These are phyloP conservation scores for Pochonia chlamydosporia DNA, from an alignment of 2,329 filamentous ascomycete species.

Conservation along the genomic window DNA sequence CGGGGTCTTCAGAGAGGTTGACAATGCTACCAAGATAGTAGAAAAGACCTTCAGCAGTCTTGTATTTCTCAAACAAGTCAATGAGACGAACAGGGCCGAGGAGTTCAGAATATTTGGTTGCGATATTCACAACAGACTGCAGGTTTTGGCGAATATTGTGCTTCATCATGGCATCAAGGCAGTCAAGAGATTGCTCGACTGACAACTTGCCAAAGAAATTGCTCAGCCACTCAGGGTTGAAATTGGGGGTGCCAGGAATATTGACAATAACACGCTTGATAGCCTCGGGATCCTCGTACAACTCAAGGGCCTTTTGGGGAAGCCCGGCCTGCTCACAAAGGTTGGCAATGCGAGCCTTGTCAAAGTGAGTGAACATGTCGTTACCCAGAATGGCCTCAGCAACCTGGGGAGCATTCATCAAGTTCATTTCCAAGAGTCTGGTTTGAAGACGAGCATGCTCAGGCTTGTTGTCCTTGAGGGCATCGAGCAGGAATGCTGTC, in stretches of 20 bases:
- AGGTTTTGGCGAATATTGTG: conserved; percentile 95
- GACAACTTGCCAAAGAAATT: conserved; percentile 92
- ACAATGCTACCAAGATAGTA: conserved; percentile 98
- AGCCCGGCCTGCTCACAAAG: conserved; percentile 93
- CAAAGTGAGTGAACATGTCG: conserved; percentile 97
- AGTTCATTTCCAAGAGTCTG: conserved; percentile 93
- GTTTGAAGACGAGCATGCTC: conserved; percentile 94
- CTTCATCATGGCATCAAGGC: conserved; percentile 93
- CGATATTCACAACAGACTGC: conserved; percentile 88
- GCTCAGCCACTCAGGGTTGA: conserved; percentile 86
- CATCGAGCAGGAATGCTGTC: conserved; percentile 95
- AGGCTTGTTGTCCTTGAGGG: conserved; percentile 87
- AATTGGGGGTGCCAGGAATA: conserved; percentile 74
- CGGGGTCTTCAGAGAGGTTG: conserved; percentile 89
- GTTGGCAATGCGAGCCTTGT: conserved; percentile 80
- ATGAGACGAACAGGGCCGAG: conserved; percentile 84
- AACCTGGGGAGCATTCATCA: conserved; percentile 93
- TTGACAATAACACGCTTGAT: conserved; percentile 89
- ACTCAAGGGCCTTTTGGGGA: conserved; percentile 80
- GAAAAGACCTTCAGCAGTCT: conserved; percentile 93
- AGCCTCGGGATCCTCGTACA: conserved; percentile 83
- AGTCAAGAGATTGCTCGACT: conserved; percentile 90
- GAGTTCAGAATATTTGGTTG: conserved; percentile 96
- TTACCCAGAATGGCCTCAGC: conserved; percentile 97
- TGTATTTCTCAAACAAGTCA: conserved; percentile 94